Evolutionary conservation across 2,329 filamentous ascomycete genomes (phyloP).

Genomic region (Hortaea sp.): DNA sequence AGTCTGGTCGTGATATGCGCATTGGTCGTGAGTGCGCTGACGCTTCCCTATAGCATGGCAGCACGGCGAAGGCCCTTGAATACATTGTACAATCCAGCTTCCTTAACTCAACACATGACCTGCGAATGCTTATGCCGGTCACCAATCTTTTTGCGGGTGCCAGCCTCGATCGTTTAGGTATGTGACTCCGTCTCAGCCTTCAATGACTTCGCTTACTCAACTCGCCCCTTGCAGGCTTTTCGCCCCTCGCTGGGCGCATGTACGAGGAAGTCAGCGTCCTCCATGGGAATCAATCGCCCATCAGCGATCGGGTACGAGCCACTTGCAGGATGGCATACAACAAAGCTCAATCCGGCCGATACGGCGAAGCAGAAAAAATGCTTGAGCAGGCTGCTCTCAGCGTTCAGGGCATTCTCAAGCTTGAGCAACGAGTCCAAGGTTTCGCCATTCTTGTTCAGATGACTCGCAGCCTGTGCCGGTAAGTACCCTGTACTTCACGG

Average conservation of each 20-base stretch:
- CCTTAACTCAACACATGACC: constrained; percentile 65
- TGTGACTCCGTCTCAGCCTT: neutral
- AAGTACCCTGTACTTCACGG: constrained; percentile 1
- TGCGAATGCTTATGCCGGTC: constrained; percentile 62
- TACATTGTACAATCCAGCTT: constrained; percentile 74
- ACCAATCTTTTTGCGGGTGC: constrained; percentile 64
- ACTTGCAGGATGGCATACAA: constrained; percentile 61
- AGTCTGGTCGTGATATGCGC: constrained; percentile 24
- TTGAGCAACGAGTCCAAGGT: constrained; percentile 62
- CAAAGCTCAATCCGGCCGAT: constrained; percentile 57
- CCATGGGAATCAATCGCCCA: constrained; percentile 51
- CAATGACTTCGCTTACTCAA: neutral
- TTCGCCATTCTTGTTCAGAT: constrained; percentile 58
- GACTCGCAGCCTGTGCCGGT: constrained; percentile 50
- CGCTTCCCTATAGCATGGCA: constrained; percentile 7
- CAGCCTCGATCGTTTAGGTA: constrained; percentile 66
- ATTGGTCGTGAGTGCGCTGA: neutral
- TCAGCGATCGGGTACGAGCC: constrained; percentile 71
- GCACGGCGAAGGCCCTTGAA: constrained; percentile 53
- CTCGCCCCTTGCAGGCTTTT: constrained; percentile 36
- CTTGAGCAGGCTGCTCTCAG: constrained; percentile 53
- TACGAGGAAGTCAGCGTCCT: constrained; percentile 69
- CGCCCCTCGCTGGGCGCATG: constrained; percentile 37
- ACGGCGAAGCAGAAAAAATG: constrained; percentile 54
- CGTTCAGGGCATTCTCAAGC: constrained; percentile 61